phyloP scores from a whole-genome alignment of 305 asterid species.

The Fraxinus platypoda region DNA sequence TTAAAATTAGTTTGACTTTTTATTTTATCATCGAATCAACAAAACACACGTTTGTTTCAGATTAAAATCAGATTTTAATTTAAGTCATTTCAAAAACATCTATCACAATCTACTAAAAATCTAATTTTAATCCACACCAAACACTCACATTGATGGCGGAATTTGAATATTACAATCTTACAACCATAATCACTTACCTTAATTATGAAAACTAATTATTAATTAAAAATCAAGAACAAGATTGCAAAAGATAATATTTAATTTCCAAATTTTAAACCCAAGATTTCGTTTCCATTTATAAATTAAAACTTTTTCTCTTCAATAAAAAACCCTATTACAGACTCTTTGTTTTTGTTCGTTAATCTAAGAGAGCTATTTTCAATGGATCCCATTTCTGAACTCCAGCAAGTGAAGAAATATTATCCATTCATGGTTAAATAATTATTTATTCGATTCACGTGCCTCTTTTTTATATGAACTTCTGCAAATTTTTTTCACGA shows the following conservation, averaged over 20 bases:
- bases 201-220: background rate
- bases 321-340: background rate
- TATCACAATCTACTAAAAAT: too few species aligned
- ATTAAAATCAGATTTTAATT: too few species aligned
- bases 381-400: conserved; percentile 13
- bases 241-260: background rate
- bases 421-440: conserved; percentile 34
- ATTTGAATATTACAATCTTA: background rate
- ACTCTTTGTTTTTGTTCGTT: background rate
- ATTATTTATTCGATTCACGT: background rate
- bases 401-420: background rate
- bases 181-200: background rate
- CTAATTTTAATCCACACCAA: too few species aligned
- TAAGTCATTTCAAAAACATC: too few species aligned
- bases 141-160: background rate
- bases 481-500: background rate
- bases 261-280: background rate
- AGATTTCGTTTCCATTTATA: background rate
- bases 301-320: background rate
- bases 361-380: background rate
- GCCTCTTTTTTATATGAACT: background rate
- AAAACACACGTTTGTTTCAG: too few species aligned
- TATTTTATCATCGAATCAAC: background rate
- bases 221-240: background rate
- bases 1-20: too few species aligned